Conservation (phyloP, 2,329 filamentous ascomycete genomes). For the Claviceps fusiformis region DNA sequence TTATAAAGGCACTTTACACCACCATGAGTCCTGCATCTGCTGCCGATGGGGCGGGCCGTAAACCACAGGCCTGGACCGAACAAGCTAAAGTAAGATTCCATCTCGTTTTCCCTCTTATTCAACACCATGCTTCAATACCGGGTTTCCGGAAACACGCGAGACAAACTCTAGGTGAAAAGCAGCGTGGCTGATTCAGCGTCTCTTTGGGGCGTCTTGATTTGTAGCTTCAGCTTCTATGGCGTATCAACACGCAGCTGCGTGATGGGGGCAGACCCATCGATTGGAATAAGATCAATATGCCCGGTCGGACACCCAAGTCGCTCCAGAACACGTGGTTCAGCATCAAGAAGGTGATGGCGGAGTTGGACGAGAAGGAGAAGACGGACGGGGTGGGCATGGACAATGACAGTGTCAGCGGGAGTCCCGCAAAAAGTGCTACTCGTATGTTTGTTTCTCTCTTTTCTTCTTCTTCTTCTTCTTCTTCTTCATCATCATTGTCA, state of each 20-base stretch:
- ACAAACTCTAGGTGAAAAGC: no score
- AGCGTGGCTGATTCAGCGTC: neutral
- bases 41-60: conserved; percentile 8
- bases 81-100: conserved; percentile 19
- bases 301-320: conserved; percentile 24
- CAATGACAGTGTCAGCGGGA: neutral
- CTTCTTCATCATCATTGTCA: neutral
- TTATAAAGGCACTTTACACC: neutral
- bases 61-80: conserved; percentile 20
- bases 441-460: conserved; percentile 9
- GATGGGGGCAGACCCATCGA: conserved; percentile 21
- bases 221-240: conserved; percentile 23
- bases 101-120: neutral
- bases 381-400: neutral
- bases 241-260: conserved; percentile 21
- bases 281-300: conserved; percentile 22
- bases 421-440: conserved; percentile 9
- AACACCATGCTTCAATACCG: no score
- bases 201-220: neutral
- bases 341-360: conserved; percentile 21
- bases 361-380: conserved; percentile 16
- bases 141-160: no score
- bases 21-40: conserved; percentile 15
- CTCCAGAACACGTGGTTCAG: conserved; percentile 24
- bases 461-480: neutral